Evolutionary conservation across 31 red algal species (phyloP), one percentile per base, ranked within the genome.

Genomic region (Bonnemaisonia californica): DNA sequence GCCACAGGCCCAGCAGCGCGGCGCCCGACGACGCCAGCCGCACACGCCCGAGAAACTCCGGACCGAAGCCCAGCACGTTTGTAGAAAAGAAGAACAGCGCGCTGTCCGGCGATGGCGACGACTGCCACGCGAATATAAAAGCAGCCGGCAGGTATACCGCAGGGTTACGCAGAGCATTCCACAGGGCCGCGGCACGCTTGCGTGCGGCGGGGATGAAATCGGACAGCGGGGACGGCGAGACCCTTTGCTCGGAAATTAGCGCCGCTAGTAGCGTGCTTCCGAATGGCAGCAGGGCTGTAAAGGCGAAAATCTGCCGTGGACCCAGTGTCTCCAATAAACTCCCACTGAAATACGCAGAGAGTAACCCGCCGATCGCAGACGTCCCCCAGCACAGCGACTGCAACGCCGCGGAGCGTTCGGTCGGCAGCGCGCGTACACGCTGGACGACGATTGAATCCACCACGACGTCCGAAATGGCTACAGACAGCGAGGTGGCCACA

Each of bases 121-220:
- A 73, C 69, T 98, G 96, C 96, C 96, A 98, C 48, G 81, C 61
- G 37, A 98, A 95, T 18, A 98, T 69, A 54, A 98, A 98, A n/a
- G 54, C 69, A 3, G 83, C 83, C 8, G 96, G 96, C 16, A 88
- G 40, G 58, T 81, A 95, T 21, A 98, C 81, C 28, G 72, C 61
- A 2, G 77, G 88, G 61, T 92, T 69, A n/a, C 71, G 35, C 16
- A 98, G 51, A 23, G 96, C 93, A 27, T 74, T 65, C 86, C 89
- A 95, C 34, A 98, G 70, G 11, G 62, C 57, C 57, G 54, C 28
- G 19, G 83, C 45, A 19, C 72, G 35, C 2, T 58, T 26, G 16
- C 77, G 77, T 18, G 60, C 48, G 18, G 58, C 58, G 3, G 41
- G 69, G 32, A 51, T 8, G 39, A 92, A 85, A 1, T 45, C 70